Evolutionary conservation across 2,329 filamentous ascomycete species (phyloP), one percentile per base, ranked within the genome.

Genomic region (Myriosclerotinia duriaeana): DNA sequence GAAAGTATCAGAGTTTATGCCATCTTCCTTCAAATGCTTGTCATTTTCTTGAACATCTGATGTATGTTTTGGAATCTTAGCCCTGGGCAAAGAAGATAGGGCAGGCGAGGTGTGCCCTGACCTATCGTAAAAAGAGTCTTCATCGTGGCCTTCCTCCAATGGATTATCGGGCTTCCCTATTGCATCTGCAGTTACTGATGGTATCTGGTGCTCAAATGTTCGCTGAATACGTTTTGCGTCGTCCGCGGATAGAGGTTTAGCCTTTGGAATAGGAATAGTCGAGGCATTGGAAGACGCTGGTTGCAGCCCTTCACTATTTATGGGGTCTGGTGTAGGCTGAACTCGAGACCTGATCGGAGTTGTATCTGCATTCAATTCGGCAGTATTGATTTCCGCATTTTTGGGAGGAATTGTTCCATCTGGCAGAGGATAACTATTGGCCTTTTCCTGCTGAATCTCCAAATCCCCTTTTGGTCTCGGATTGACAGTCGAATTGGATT

Each of bases 121-220:
- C 55, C 82, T 81, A 30, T 80, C 76, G 70, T 84, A 85, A 75
- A 86, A 88, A 14, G 83, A 82, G 73, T 88, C 85, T 67, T 82
- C 78, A 69, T 83, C 83, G 42, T 71, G 70, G 7, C 73, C 73
- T 59, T 74, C 69, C 36, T 69, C 56, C 5, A 72, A 65, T 68
- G 70, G 68, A 6, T 68, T 68, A 11, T 67, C 46, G 15, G 62
- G 67, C 20, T 65, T 56, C 34, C 71, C 70, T 59, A 81, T 77
- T 30, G 80, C 76, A 61, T 82, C 81, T 36, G 83, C 82, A 15
- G 80, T 77, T 46, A 78, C 77, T 3, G 79, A 79, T 20, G 86
- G 85, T 67, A 87, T 84, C 64, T 82, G 81, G 36, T 76, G 74
- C 71, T 87, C 83, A 11, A 79, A 77, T 61, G 82, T 75, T 67